A percentile compares a stretch with the other conserved stretches of the same genome.
Conservation (phyloP, 441 rosid genomes). For the Populus hybrid region DNA sequence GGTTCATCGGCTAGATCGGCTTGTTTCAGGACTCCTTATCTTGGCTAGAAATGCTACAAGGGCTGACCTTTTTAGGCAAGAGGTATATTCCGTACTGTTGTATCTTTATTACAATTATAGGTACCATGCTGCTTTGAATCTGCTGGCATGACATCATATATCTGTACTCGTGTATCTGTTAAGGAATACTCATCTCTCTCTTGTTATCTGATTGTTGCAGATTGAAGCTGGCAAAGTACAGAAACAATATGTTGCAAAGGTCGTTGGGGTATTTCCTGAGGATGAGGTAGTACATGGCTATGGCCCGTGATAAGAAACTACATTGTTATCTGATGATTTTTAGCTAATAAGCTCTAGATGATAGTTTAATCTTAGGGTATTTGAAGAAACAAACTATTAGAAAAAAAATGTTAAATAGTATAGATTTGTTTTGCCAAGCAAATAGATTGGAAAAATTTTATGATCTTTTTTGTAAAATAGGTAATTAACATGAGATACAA, state of each 20-base stretch:
- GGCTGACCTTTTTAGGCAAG: slow-evolving; percentile 83
- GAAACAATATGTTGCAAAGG: slow-evolving; percentile 81
- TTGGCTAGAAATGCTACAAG: slow-evolving; percentile 79
- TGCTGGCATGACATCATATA: background rate
- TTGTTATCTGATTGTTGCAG: slow-evolving; percentile 36
- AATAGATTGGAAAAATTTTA: background rate
- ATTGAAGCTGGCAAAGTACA: slow-evolving; percentile 78
- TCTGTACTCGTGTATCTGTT: background rate
- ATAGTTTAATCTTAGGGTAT: background rate
- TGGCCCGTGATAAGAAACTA: background rate
- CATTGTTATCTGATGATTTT: slow-evolving; percentile 11
- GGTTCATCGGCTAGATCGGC: slow-evolving; percentile 81
- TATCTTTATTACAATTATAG: background rate
- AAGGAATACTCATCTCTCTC: background rate
- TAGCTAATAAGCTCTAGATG: background rate
- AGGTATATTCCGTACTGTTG: slow-evolving; percentile 39
- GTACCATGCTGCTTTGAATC: background rate
- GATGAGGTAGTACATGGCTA: slow-evolving; percentile 50
- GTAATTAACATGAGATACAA: background rate
- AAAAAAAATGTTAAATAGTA: background rate
- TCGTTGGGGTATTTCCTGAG: slow-evolving; percentile 76
- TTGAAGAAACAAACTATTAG: background rate
- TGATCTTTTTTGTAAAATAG: background rate
- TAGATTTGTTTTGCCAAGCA: background rate
- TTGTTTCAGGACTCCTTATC: slow-evolving; percentile 91